phyloP scores from a whole-genome alignment of 352 stramenopile species.

The Pythium dissotocum region DNA sequence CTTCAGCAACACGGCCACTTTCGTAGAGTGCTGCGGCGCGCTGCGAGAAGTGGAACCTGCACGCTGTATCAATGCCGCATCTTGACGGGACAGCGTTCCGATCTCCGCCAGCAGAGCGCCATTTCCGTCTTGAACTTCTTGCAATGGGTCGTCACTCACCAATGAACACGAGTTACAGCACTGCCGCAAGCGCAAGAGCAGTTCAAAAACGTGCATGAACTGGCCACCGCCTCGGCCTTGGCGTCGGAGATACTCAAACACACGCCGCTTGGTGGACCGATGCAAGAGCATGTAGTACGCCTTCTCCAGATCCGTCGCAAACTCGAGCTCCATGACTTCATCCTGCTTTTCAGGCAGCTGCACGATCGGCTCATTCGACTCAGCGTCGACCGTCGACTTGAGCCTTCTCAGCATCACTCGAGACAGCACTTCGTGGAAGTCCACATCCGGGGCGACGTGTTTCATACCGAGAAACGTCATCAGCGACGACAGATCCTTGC shows the following conservation, averaged over 20 bases:
- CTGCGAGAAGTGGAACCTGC: constrained; percentile 10
- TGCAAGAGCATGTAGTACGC: constrained; percentile 80
- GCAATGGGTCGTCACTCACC: constrained; percentile 50
- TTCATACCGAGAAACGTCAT: constrained; percentile 78
- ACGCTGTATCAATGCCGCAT: constrained; percentile 36
- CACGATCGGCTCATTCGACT: constrained; percentile 55
- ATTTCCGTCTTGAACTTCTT: constrained; percentile 39
- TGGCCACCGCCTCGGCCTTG: constrained; percentile 37
- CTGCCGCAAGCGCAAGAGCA: constrained; percentile 84
- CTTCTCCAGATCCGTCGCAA: constrained; percentile 73
- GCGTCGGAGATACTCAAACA: constrained; percentile 72
- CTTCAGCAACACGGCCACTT: constrained; percentile 54
- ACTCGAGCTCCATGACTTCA: constrained; percentile 52
- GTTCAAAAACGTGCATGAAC: constrained; percentile 90
- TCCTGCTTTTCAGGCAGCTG: constrained; percentile 63
- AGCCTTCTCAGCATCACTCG: constrained; percentile 83
- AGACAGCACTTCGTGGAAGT: constrained; percentile 75
- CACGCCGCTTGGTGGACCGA: constrained; percentile 71
- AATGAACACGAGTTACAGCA: constrained; percentile 74
- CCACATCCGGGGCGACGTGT: constrained; percentile 48
- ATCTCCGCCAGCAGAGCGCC: constrained; percentile 29
- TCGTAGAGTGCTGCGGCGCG: constrained; percentile 45
- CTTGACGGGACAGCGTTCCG: constrained; percentile 19
- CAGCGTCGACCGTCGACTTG: constrained; percentile 66
- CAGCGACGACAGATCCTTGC: constrained; percentile 84